Base-by-base conservation (phyloP, 169 alveolate genomes). In the Plasmodium sp. region DNA sequence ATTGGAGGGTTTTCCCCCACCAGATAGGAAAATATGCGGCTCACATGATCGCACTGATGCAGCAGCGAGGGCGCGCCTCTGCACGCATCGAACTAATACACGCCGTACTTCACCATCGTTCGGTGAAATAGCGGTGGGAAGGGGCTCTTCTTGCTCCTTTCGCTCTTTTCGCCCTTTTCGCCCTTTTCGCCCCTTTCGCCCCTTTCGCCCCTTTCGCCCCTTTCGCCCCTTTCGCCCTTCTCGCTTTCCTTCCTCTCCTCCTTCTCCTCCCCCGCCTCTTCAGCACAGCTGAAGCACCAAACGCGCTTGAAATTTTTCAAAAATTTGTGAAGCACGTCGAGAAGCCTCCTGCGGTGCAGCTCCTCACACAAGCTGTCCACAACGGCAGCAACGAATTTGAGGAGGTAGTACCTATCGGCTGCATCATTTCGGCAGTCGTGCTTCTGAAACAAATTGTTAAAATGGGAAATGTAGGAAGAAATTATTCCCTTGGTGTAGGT, bases 291-390 rank as follows among this genome's bases (percentile, higher is more conserved):
- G 33, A 88, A 79, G 51, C 83, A 79, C 94, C 94, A 88, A 58
- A 80, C 36, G 33, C 62, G 51, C 56, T 88, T 88, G 22, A 88
- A 88, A 56, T 34, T 79, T 48, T 56, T 88, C 34, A 88, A 48
- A 77, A 88, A 88, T 73, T 36, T 88, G 34, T 88, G 94, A 18
- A 88, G 67, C 18, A 88, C 83, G 51, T 88, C 94, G 43, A 88
- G 81, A 5, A 54, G 83, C 72, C 94, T 88, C 74, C 48, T 88
- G 16, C 48, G 43, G 62, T 88, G 94, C 39, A 88, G 18, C 34
- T 39, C 56, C 43, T 88, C 90, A 88, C 94, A 88, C 39, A 88
- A 16, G 73, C 48, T 48, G 31, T 88, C 90, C 16, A 88, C 18
- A 80, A 88, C 58, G 4, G 62, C 18, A 7, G 58, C 67, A n/a